These are phyloP conservation scores for Cercospora janseana DNA, from an alignment of 2,329 filamentous ascomycete species.

Conservation along the genomic window DNA sequence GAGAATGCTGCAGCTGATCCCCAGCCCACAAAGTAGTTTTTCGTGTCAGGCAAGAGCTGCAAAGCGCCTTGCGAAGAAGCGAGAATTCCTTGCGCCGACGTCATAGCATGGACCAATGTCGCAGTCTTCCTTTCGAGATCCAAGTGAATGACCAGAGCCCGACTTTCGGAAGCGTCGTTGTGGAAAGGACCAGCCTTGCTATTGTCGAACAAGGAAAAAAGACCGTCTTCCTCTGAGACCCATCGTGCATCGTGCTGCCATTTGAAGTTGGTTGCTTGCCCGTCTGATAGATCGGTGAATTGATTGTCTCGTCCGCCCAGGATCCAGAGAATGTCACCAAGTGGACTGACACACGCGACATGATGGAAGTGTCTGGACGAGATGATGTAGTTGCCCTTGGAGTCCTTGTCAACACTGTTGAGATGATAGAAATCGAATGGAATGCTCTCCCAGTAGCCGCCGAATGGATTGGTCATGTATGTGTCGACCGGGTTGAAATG, in stretches of 20 bases:
- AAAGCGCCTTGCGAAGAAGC: slow-evolving; percentile 53
- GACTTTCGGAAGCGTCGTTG: slow-evolving; percentile 35
- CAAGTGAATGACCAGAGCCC: slow-evolving; percentile 45
- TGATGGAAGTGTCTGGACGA: slow-evolving; percentile 47
- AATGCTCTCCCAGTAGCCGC: slow-evolving; percentile 36
- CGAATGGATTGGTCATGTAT: slow-evolving; percentile 40
- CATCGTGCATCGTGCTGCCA: slow-evolving; percentile 56
- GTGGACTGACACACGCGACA: slow-evolving; percentile 44
- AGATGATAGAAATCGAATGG: slow-evolving; percentile 52
- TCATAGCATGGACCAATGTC: slow-evolving; percentile 45
- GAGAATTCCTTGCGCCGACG: slow-evolving; percentile 42
- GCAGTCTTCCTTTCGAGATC: slow-evolving; percentile 45
- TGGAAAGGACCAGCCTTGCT: slow-evolving; percentile 49
- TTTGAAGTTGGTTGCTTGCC: slow-evolving; percentile 48
- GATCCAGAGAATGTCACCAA: slow-evolving; percentile 51
- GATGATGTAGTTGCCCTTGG: slow-evolving; percentile 49
- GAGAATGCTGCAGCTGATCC: slow-evolving; percentile 52
- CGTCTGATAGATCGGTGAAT: slow-evolving; percentile 45
- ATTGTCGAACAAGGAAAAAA: slow-evolving; percentile 50
- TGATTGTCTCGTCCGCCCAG: slow-evolving; percentile 50
- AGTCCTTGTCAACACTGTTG: slow-evolving; percentile 54
- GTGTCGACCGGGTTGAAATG: slow-evolving; percentile 37
- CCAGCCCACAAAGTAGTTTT: slow-evolving; percentile 57
- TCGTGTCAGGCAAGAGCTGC: slow-evolving; percentile 48
- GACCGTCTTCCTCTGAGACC: slow-evolving; percentile 36